Conservation (phyloP, 148 eudicot species). For the Euryodendron excelsum region DNA sequence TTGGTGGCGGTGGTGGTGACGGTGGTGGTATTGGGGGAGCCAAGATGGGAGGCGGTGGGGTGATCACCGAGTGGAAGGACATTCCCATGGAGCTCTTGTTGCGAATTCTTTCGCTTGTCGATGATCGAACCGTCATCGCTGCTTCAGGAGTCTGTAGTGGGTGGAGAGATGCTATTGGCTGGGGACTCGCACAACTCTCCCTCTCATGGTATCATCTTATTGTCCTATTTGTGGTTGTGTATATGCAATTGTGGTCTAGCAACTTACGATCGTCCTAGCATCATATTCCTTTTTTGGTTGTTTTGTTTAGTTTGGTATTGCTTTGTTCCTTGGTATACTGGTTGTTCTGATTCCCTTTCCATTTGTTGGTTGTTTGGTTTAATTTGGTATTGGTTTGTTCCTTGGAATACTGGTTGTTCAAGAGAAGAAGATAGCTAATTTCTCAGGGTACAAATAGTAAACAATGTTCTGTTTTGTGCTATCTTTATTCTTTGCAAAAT, state of each 20-base stretch:
- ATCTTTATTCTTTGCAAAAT: not conserved
- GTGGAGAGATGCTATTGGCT: slow-evolving; percentile 85
- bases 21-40: slow-evolving; percentile 17
- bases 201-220: slow-evolving; percentile 74
- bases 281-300: not conserved
- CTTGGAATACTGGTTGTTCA: not conserved
- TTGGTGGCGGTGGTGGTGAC: slow-evolving; percentile 24
- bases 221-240: not conserved
- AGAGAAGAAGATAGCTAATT: not conserved
- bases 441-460: not conserved
- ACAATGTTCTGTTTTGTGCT: not conserved
- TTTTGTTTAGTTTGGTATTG: slow-evolving; percentile 1
- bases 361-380: not conserved
- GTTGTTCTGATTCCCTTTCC: not conserved
- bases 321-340: not conserved
- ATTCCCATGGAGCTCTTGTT: slow-evolving; percentile 87
- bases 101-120: slow-evolving; percentile 67
- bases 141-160: slow-evolving; percentile 83
- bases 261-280: not conserved
- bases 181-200: slow-evolving; percentile 67
- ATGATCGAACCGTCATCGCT: slow-evolving; percentile 73
- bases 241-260: not conserved
- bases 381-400: not conserved
- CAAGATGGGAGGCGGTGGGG: slow-evolving; percentile 35
- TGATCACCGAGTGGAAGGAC: slow-evolving; percentile 72